Base-by-base conservation (phyloP, 352 stramenopile species). In the Phytophthora sp. region DNA sequence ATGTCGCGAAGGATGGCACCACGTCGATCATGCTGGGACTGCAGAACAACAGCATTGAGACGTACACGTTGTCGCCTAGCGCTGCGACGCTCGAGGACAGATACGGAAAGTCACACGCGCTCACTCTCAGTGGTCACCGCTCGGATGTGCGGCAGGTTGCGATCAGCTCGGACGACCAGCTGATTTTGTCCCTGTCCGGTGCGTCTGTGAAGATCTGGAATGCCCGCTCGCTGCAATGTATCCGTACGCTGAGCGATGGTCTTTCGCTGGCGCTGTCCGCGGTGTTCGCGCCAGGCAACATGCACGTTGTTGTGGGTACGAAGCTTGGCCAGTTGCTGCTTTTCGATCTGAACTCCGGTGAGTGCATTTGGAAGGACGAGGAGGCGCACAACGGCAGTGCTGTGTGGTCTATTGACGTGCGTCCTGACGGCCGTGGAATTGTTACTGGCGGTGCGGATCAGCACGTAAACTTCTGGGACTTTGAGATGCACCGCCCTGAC, bases 391-490 rank as follows among this genome's bases (percentile, higher is more conserved):
- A 99, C 55, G 91, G 96, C 46, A 96, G 90, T 48, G 95, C 96
- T 4, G 92, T 99, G 43, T 99, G 97, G 97, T 97, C 88, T 17
- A 89, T 99, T 30, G 97, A 99, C 64, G 82, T 99, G 30, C 84
- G 97, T 39, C 86, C 89, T 7, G 89, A 97, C 38, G 86, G 83
- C 12, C 94, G 96, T 53, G 93, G 90, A 6, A 87, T 99, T 41
- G 91, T 98, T 30, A 99, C 97, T 18, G 97, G 97, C 45, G 97
- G 94, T 38, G 96, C 97, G 8, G 98, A 99, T 66, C 97, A 99
- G 65, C 84, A 91, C 50, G 97, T 99, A 9, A 99, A 99, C 79
- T 99, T 99, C 69, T 99, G 97, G 97, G 91, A 99, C 62, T 94
- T 99, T 62, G 96, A 99, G 74, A 92, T 97, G 64, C 65, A 87